These are phyloP conservation scores for Zelonia costaricensis DNA, from an alignment of 208 protist species.

Conservation along the genomic window DNA sequence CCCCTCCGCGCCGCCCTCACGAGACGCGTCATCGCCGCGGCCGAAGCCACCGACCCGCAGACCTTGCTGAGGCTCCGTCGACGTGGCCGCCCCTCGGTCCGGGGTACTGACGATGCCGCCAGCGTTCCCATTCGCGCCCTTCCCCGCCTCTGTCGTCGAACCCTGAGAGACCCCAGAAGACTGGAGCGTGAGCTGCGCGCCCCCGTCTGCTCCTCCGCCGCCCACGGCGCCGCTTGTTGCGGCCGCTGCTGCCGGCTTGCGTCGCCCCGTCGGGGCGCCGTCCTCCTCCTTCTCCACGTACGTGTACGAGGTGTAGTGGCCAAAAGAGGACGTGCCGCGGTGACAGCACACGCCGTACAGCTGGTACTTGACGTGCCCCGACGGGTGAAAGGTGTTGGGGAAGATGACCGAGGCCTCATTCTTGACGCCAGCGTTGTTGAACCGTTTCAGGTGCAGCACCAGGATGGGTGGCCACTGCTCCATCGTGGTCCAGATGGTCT, in stretches of 20 bases:
- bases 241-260: background rate
- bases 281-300: constrained; percentile 23
- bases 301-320: constrained; percentile 87
- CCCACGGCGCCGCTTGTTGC: too few species aligned
- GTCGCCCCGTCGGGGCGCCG: background rate
- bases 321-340: constrained; percentile 58
- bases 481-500: constrained; percentile 43
- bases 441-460: constrained; percentile 85
- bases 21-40: background rate
- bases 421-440: constrained; percentile 63
- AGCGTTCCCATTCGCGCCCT: too few species aligned
- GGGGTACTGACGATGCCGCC: too few species aligned
- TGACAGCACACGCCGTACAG: constrained; percentile 81
- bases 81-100: too few species aligned
- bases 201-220: too few species aligned
- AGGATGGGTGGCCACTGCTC: constrained; percentile 66
- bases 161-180: too few species aligned
- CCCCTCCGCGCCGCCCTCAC: background rate
- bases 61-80: too few species aligned
- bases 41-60: background rate
- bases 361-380: constrained; percentile 45
- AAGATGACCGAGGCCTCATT: constrained; percentile 54
- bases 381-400: constrained; percentile 49
- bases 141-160: too few species aligned
- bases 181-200: too few species aligned